Evolutionary conservation across 2,329 filamentous ascomycete species (phyloP).

Genomic region (Diaporthe humulicola): DNA sequence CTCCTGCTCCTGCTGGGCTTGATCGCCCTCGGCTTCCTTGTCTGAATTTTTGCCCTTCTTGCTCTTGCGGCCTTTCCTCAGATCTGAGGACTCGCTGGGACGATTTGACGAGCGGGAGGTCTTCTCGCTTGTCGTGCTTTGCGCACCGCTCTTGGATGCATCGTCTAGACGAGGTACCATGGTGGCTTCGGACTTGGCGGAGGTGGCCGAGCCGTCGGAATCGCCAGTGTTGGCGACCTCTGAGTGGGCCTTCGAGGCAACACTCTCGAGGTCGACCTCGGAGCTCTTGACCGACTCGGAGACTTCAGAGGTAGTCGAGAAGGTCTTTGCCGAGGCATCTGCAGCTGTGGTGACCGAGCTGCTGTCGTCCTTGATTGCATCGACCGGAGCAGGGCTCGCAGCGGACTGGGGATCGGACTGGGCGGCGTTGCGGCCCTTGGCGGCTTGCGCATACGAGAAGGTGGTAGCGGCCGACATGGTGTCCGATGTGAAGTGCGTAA

Average conservation of each 20-base stretch:
- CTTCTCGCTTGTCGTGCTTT: slow-evolving; percentile 44
- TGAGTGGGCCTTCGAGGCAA: slow-evolving; percentile 45
- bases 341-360: slow-evolving; percentile 51
- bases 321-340: slow-evolving; percentile 52
- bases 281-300: slow-evolving; percentile 45
- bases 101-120: slow-evolving; percentile 74
- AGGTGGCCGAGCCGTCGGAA: slow-evolving; percentile 50
- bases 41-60: slow-evolving; percentile 71
- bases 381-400: slow-evolving; percentile 50
- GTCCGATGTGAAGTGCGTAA: slow-evolving; percentile 15
- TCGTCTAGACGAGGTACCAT: slow-evolving; percentile 40
- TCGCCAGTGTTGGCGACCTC: slow-evolving; percentile 47
- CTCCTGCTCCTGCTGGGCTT: slow-evolving; percentile 68
- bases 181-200: slow-evolving; percentile 49
- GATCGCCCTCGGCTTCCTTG: slow-evolving; percentile 67
- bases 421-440: slow-evolving; percentile 77
- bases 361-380: slow-evolving; percentile 51
- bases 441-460: slow-evolving; percentile 97
- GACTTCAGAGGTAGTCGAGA: slow-evolving; percentile 53
- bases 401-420: slow-evolving; percentile 53
- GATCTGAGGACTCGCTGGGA: slow-evolving; percentile 76
- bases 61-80: slow-evolving; percentile 71
- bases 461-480: slow-evolving; percentile 68
- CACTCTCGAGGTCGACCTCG: slow-evolving; percentile 43
- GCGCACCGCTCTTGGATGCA: slow-evolving; percentile 39